Base-by-base conservation (phyloP, 495 filamentous ascomycete species). In the Aspergillus egyptiacus region DNA sequence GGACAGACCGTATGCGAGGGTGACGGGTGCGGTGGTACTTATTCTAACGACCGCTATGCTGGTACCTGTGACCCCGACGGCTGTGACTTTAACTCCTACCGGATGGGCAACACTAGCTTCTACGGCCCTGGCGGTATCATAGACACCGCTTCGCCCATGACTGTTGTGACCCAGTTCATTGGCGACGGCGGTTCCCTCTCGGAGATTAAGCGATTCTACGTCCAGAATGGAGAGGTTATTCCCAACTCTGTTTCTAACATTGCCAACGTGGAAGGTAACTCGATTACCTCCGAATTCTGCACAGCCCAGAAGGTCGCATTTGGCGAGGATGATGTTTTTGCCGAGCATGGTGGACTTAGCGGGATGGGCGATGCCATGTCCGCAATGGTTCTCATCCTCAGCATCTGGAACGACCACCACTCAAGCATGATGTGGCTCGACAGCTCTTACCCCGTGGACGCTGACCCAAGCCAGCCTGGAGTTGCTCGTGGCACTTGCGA, bases 371-470 rank as follows among this genome's bases (percentile, higher is more conserved):
- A 68, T 20, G 80, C 72, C 17, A 60, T 87, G 22, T 64, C 58
- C 13, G 35, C 70, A 50, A 84, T 87, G 82, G 86, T 86, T 39
- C 76, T 89, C n/a, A 84, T 85, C 63, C 76, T 90, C 78, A 82
- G 77, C 57, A 61, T 89, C 61, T 89, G 86, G 86, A 84, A 87
- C 61, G 86, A 89, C 70, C 79, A 90, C 68, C 68, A 74, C 19
- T 69, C 75, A 68, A 77, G 87, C 71, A 91, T 91, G 87, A 76
- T 85, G 56, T 91, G 87, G 87, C 81, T 93, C 58, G 87, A 91
- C 73, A 81, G 81, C 62, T 77, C 70, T 66, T 89, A 82, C 73
- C 87, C 87, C 3, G 66, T 73, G 32, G 73, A 74, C 58, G 73
- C 65, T 2, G 72, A 73, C 14, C 67, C 75, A 31, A 71, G 72